A percentile compares a stretch with the other conserved stretches of the same genome.
Conservation (phyloP, 805 yeast genomes). For the Schwanniomyces sp. region DNA sequence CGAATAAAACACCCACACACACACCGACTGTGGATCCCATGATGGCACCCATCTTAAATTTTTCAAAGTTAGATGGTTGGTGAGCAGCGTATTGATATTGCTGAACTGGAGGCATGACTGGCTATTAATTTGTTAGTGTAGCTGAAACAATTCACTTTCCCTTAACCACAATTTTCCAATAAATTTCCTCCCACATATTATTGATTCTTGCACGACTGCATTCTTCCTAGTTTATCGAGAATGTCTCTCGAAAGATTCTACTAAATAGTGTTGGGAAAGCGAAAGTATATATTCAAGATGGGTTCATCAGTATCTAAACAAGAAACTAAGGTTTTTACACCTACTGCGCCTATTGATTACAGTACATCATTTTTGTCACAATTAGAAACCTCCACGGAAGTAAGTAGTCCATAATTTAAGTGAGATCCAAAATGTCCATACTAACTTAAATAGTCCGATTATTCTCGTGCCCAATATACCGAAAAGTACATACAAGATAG, state of each 20-base stretch:
- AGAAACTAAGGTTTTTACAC: constrained; percentile 65
- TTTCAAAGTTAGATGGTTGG: constrained; percentile 87
- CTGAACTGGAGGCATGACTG: constrained; percentile 62
- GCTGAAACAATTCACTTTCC: neutral
- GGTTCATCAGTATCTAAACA: constrained; percentile 63
- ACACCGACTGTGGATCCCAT: constrained; percentile 95
- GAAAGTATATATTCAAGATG: constrained; percentile 32
- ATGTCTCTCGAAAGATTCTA: neutral
- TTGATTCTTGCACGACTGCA: neutral
- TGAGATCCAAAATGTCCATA: neutral
- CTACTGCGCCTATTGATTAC: constrained; percentile 67
- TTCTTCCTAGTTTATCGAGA: neutral
- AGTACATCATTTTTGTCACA: constrained; percentile 63
- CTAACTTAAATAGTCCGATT: constrained; percentile 47
- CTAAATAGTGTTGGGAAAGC: neutral
- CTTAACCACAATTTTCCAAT: neutral
- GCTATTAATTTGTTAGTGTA: neutral
- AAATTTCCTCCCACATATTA: neutral
- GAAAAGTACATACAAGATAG: constrained; percentile 66
- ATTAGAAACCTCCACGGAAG: constrained; percentile 60
- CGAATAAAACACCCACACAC: constrained; percentile 91
- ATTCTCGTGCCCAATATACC: constrained; percentile 66
- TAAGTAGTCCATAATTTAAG: constrained; percentile 18
- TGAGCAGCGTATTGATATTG: constrained; percentile 55
- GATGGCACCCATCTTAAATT: constrained; percentile 96